A percentile compares a stretch with the other conserved stretches of the same genome.
phyloP scores from a whole-genome alignment of 2,329 filamentous ascomycete species.

The Thielaviopsis cerberus region DNA sequence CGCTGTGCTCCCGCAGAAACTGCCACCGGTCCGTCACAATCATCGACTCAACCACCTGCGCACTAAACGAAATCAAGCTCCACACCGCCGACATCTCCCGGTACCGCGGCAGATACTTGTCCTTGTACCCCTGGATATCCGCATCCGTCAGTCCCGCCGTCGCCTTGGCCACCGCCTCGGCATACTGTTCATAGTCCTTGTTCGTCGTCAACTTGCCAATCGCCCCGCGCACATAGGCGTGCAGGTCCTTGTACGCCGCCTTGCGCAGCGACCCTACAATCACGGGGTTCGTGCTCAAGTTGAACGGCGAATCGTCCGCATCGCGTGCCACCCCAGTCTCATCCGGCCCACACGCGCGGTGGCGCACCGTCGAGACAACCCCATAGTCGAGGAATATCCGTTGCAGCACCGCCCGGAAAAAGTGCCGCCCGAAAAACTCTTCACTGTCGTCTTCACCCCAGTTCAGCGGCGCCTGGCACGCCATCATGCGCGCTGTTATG shows the following conservation, averaged over 20 bases:
- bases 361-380: slow-evolving; percentile 45
- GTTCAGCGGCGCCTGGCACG: slow-evolving; percentile 83
- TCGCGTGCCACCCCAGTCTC: slow-evolving; percentile 11
- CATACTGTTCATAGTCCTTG: slow-evolving; percentile 38
- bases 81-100: slow-evolving; percentile 75
- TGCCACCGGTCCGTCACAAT: slow-evolving; percentile 84
- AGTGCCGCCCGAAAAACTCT: slow-evolving; percentile 79
- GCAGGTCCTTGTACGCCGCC: slow-evolving; percentile 56
- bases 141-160: slow-evolving; percentile 54
- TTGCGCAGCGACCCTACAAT: slow-evolving; percentile 77
- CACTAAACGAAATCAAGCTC: slow-evolving; percentile 92
- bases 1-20: slow-evolving; percentile 60
- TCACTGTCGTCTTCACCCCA: slow-evolving; percentile 72
- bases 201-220: slow-evolving; percentile 50
- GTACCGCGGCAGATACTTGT: slow-evolving; percentile 43
- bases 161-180: slow-evolving; percentile 42
- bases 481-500: slow-evolving; percentile 96
- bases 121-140: slow-evolving; percentile 55
- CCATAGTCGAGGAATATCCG: slow-evolving; percentile 77
- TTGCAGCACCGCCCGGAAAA: slow-evolving; percentile 78
- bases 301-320: slow-evolving; percentile 24
- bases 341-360: slow-evolving; percentile 14
- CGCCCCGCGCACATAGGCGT: slow-evolving; percentile 62
- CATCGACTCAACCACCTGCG: slow-evolving; percentile 69
- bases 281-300: slow-evolving; percentile 53